Base-by-base conservation (phyloP, 163 green algal species). In the Chloromonas sp. region DNA sequence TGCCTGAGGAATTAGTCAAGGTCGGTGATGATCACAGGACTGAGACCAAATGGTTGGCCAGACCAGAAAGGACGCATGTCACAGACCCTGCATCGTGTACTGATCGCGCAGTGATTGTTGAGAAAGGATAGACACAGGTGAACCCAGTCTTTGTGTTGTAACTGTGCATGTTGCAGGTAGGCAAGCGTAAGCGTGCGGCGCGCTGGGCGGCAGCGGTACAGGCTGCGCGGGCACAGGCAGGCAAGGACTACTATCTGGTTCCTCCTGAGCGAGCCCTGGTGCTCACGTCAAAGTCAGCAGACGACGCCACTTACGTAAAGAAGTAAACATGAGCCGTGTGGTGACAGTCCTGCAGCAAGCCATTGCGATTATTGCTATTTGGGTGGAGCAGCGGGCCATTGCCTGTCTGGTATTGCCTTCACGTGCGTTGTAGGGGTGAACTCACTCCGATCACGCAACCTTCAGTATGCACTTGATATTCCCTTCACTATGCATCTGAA, bases 161-260 rank as follows among this genome's bases (percentile, higher is more conserved):
- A 82, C 15, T 80, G 66, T 78, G 81, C 36, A 36, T 36, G 36
- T 36, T 36, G 36, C 61, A 86, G 60, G 90, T 93, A 0, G 90
- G 90, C 59, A 79, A 85, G 13, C 86, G 90, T 60, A 89, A 89
- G 84, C 84, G 90, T 13, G 3, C 61, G 60, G 78, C 85, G 83
- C 81, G 84, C 59, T 91, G 87, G 89, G 82, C 88, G 58, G 81
- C 89, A 62, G 74, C 74, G 76, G 71, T 3, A 14, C 71, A 11
- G 66, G 71, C 71, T 36, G 13, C 13, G 58, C 71, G 5, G 2
- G 13, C 11, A 2, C 71, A 14, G 71, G 11, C 5, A 2, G 71
- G 71, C 5, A 14, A 79, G 71, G 66, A 74, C 66, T 79, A 36
- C 2, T 79, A 79, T 14, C 5, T 79, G 71, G 71, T 79, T 11